These are phyloP conservation scores for Thalassiosira allenii DNA, from an alignment of 352 stramenopile genomes.

Conservation along the genomic window DNA sequence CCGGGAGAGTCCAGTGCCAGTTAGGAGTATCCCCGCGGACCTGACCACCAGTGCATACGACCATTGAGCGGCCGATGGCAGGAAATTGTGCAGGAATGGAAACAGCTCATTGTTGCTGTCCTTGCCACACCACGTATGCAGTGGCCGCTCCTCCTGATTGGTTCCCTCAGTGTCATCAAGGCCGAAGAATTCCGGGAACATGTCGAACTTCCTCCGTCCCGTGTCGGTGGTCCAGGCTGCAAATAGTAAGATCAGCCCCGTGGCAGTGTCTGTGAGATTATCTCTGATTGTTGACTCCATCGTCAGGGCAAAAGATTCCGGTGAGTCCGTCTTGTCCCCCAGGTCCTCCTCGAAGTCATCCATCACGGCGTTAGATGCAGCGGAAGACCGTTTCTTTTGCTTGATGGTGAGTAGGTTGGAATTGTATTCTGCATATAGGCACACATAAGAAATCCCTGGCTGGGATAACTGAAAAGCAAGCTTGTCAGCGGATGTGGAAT, in stretches of 20 bases:
- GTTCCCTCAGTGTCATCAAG: background rate
- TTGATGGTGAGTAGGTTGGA: constrained; percentile 3
- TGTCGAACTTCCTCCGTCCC: background rate
- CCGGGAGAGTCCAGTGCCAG: too few relatives aligned
- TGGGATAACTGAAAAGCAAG: background rate
- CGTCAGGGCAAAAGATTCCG: background rate
- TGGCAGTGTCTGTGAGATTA: background rate
- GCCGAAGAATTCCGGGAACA: background rate
- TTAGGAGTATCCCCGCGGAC: too few relatives aligned
- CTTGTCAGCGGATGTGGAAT: background rate
- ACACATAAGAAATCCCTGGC: background rate
- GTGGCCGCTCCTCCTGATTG: background rate
- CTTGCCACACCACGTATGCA: background rate
- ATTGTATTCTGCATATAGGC: background rate
- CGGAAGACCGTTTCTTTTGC: background rate
- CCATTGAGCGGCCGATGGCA: background rate
- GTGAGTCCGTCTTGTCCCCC: background rate
- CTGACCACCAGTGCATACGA: background rate
- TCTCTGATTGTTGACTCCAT: background rate
- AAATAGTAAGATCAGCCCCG: background rate
- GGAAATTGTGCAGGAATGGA: background rate
- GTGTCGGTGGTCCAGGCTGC: background rate
- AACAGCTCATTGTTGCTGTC: background rate
- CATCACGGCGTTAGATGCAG: background rate
- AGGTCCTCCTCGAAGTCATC: background rate